Conservation (phyloP, 2,329 filamentous ascomycete species). For the Diaporthe sp. region DNA sequence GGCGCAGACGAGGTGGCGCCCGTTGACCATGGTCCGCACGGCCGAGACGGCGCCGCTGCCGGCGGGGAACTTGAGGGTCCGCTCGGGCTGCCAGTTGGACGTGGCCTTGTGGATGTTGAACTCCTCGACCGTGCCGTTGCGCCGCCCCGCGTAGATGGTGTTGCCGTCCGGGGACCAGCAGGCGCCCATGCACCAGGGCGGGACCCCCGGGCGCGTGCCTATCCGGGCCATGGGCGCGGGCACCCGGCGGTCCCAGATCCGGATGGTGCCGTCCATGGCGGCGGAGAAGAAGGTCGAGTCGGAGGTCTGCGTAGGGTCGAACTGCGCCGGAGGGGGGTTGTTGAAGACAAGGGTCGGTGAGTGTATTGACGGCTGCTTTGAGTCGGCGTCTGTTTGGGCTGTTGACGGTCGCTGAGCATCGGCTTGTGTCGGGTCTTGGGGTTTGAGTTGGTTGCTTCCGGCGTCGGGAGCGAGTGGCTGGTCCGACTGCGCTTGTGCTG, state of each 20-base stretch:
- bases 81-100: slow-evolving; percentile 73
- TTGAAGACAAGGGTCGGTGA: slow-evolving; percentile 56
- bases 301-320: slow-evolving; percentile 72
- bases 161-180: slow-evolving; percentile 98
- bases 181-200: slow-evolving; percentile 97
- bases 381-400: slow-evolving; percentile 40
- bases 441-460: slow-evolving; percentile 13
- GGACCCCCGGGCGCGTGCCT: slow-evolving; percentile 78
- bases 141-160: slow-evolving; percentile 90
- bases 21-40: slow-evolving; percentile 91
- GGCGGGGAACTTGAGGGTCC: slow-evolving; percentile 87
- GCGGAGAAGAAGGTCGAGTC: slow-evolving; percentile 90
- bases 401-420: slow-evolving; percentile 16
- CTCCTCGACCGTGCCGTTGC: slow-evolving; percentile 95
- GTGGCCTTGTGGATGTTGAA: slow-evolving; percentile 85
- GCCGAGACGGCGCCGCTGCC: slow-evolving; percentile 93
- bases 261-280: slow-evolving; percentile 86
- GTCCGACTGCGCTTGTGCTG: not conserved
- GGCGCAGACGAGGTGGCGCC: slow-evolving; percentile 85
- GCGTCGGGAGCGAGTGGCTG: slow-evolving; percentile 12
- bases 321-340: slow-evolving; percentile 55
- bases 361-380: slow-evolving; percentile 33
- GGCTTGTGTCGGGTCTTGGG: slow-evolving; percentile 40
- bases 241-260: slow-evolving; percentile 92
- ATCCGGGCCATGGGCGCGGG: slow-evolving; percentile 85